Conservation (phyloP, 768 basidiomycete species). For the Tulasnella sp. region DNA sequence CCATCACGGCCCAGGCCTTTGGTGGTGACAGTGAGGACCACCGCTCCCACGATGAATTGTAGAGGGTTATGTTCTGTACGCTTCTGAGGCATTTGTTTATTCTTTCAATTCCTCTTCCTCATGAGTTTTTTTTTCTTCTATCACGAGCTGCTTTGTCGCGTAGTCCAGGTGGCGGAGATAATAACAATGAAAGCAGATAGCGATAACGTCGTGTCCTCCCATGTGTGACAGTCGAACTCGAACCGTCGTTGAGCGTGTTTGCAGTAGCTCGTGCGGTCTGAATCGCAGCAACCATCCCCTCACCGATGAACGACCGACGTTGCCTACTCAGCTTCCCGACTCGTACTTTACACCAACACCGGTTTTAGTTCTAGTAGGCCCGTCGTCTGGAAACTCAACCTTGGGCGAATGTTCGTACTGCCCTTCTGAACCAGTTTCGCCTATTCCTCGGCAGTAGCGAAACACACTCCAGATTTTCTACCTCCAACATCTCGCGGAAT, state of each 20-base stretch:
- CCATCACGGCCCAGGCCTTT: conserved; percentile 79
- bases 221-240: background rate
- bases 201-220: background rate
- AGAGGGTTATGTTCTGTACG: background rate
- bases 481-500: no score
- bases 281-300: no score
- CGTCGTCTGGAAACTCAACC: no score
- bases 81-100: background rate
- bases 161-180: background rate
- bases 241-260: background rate
- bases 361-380: no score
- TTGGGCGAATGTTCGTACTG: no score
- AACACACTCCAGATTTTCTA: no score
- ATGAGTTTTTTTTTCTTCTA: background rate
- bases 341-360: no score
- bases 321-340: no score
- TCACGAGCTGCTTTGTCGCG: background rate
- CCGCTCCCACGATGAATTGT: conserved; percentile 23
- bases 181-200: background rate
- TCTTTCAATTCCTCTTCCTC: background rate
- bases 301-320: no score
- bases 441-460: no score
- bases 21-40: conserved; percentile 26
- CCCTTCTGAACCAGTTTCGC: no score
- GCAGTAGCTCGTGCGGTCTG: no score